Conservation (phyloP, 306 rosid genomes). For the Castanospermum australe region DNA sequence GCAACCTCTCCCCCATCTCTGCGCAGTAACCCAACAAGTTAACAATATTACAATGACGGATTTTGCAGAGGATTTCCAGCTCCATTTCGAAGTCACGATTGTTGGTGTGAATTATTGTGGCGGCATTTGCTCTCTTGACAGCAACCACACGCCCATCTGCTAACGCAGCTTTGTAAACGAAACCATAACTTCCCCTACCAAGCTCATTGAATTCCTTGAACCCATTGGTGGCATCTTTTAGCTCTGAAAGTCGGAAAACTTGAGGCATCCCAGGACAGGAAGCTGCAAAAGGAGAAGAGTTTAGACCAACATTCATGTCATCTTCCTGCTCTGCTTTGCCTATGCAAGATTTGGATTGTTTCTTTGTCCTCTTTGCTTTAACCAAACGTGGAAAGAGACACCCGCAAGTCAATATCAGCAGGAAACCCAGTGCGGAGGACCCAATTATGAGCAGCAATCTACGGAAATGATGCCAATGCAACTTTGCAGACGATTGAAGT, state of each 20-base stretch:
- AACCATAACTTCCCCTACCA: slow-evolving; percentile 92
- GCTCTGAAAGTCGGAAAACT: slow-evolving; percentile 83
- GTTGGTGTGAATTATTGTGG: slow-evolving; percentile 86
- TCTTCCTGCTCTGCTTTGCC: slow-evolving; percentile 60
- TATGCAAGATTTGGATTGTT: slow-evolving; percentile 58
- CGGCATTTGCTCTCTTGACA: slow-evolving; percentile 90
- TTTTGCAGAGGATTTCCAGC: slow-evolving; percentile 76
- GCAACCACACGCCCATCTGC: slow-evolving; percentile 83
- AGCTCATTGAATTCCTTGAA: slow-evolving; percentile 96
- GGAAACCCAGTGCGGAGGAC: slow-evolving; percentile 49
- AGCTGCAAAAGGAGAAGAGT: slow-evolving; percentile 33
- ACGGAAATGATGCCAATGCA: slow-evolving; percentile 54
- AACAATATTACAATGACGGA: slow-evolving; percentile 72
- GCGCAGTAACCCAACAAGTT: slow-evolving; percentile 88
- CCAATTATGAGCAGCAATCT: slow-evolving; percentile 53
- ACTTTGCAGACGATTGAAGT: slow-evolving; percentile 42
- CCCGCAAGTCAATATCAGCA: slow-evolving; percentile 52
- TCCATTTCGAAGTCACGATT: slow-evolving; percentile 88
- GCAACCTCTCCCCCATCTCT: slow-evolving; percentile 96
- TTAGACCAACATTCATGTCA: slow-evolving; percentile 39
- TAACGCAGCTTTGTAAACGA: slow-evolving; percentile 83
- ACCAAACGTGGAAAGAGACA: slow-evolving; percentile 42
- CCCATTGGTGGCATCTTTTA: slow-evolving; percentile 94
- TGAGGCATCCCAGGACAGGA: slow-evolving; percentile 85
- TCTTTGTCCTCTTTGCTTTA: slow-evolving; percentile 28